A percentile compares a stretch with the other conserved stretches of the same genome.
phyloP scores from a whole-genome alignment of 768 basidiomycete genomes.

The Serendipita sp. region DNA sequence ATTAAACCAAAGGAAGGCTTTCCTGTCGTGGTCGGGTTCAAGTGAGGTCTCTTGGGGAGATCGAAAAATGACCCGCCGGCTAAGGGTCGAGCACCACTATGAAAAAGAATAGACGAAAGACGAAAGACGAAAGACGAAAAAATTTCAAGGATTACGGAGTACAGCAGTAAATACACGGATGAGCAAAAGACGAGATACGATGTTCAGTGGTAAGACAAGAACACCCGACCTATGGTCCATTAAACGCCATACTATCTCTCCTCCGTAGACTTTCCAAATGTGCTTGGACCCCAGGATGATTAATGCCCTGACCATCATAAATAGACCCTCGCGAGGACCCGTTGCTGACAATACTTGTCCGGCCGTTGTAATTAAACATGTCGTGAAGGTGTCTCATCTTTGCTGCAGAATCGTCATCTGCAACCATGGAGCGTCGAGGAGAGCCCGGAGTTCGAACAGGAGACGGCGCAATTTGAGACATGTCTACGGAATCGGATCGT shows the following conservation, averaged over 20 bases:
- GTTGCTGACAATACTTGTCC: neutral
- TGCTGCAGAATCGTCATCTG: neutral
- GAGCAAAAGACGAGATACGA: too few relatives aligned
- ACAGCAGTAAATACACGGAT: neutral
- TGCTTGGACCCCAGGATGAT: neutral
- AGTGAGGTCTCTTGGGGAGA: neutral
- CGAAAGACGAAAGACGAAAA: neutral
- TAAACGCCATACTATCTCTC: slow-evolving; percentile 2
- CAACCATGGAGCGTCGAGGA: neutral
- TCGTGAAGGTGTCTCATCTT: neutral
- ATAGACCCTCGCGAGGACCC: neutral
- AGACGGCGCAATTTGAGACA: neutral
- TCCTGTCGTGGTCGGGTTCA: neutral
- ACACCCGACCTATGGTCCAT: neutral
- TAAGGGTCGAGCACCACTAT: neutral
- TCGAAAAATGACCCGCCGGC: neutral
- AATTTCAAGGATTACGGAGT: neutral
- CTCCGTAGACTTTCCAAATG: neutral
- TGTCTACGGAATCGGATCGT: neutral
- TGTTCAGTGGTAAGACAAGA: neutral
- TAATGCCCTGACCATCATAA: neutral
- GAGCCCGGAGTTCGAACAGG: neutral
- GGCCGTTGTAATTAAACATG: neutral
- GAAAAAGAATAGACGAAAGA: neutral
- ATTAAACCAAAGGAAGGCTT: neutral